phyloP scores from a whole-genome alignment of 768 basidiomycete genomes.

The Panus rudis region DNA sequence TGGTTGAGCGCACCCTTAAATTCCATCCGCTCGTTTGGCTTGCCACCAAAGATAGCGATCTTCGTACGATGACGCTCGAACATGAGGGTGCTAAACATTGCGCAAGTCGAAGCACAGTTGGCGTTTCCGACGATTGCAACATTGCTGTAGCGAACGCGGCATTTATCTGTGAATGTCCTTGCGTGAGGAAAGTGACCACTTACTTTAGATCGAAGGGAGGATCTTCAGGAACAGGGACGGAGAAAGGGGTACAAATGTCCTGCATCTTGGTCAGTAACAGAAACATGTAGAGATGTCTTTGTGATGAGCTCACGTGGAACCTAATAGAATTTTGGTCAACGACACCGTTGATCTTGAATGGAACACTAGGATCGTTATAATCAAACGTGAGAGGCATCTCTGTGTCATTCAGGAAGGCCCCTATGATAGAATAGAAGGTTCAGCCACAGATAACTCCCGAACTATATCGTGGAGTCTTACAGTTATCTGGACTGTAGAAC shows the following conservation, averaged over 20 bases:
- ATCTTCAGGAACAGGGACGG: constrained; percentile 30
- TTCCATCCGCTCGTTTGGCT: constrained; percentile 41
- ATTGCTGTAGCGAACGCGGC: constrained; percentile 9
- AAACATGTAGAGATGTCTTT: background rate
- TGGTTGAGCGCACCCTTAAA: constrained; percentile 32
- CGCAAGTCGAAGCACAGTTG: constrained; percentile 54
- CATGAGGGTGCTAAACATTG: constrained; percentile 59
- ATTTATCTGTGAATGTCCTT: background rate
- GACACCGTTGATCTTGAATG: constrained; percentile 22
- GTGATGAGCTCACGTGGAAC: constrained; percentile 20
- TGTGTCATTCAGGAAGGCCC: constrained; percentile 26
- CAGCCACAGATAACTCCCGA: background rate
- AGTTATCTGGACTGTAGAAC: constrained; percentile 48
- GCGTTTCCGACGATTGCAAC: constrained; percentile 22
- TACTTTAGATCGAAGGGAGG: constrained; percentile 43
- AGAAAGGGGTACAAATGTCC: constrained; percentile 26
- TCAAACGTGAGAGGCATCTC: constrained; percentile 17
- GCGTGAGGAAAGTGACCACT: background rate
- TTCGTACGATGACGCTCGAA: constrained; percentile 45
- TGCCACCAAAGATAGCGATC: constrained; percentile 52
- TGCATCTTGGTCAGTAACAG: constrained; percentile 11
- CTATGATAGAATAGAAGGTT: constrained; percentile 8
- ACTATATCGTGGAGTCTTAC: constrained; percentile 33
- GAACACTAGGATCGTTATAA: constrained; percentile 25
- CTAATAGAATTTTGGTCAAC: constrained; percentile 26